Evolutionary conservation across 805 yeast genomes (phyloP), one percentile per base, ranked within the genome.

Genomic region (Metschnikowia kunwiensis): DNA sequence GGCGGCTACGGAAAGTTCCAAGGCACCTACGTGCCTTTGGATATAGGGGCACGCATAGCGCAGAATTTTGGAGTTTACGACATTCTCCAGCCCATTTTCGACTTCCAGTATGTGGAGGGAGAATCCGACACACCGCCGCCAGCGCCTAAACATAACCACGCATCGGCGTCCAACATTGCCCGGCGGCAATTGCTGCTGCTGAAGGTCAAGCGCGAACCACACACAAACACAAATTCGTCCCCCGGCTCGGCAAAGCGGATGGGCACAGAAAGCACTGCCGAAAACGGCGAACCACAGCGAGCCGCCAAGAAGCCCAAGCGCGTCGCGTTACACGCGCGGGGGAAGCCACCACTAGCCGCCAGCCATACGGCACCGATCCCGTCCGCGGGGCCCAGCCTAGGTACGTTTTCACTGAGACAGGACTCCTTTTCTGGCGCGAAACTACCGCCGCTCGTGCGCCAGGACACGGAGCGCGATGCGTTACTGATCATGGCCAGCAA

Each of bases 1-100:
- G 86, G 86, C 23, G 86, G 86, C 0, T 76, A 79, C 44, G 86
- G 85, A n/a, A 77, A 78, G 49, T 78, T 77, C 56, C 86, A 77
- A 42, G 74, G 74, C 3, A 68, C 74, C 2, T 68, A 67, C 39
- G 72, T 68, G 7, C 74, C 74, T 1, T 57, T 68, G 32, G 60
- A 62, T 11, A 36, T 65, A 17, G 74, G 74, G 2, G 61, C 50
- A 6, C 68, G 64, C 3, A 60, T 68, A 19, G 74, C 74, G 21
- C 50, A 51, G 15, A 49, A 48, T 19, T 67, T 68, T 39, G 66
- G 59, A n/a, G 70, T 66, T 3, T 65, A 69, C 42, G 82, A 75
- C 3, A 66, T 73, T 11, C 67, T 91, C 29, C 60, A 65, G 24
- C 85, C 89, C 0, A 63, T 88, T 15, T 79, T 89, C 43, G 80